A percentile compares a stretch with the other conserved stretches of the same genome.
Evolutionary conservation across 257 asterid genomes (phyloP).

Genomic region (Forsythia suspensa): DNA sequence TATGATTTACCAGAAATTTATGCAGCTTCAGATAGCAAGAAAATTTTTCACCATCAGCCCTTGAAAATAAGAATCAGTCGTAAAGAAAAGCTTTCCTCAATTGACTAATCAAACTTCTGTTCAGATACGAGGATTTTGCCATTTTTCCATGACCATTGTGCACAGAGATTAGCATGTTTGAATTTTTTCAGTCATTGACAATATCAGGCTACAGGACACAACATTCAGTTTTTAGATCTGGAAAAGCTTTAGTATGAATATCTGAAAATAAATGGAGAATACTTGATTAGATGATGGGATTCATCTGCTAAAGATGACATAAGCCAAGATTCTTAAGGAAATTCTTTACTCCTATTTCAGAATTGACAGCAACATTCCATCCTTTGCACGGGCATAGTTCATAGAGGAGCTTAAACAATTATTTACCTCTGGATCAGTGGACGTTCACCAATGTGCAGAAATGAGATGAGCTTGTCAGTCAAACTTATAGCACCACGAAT

Average conservation of each 20-base stretch:
- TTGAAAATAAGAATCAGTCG: not conserved
- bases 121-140: slow-evolving; percentile 6
- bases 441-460: slow-evolving; percentile 79
- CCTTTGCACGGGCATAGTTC: not conserved
- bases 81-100: slow-evolving; percentile 10
- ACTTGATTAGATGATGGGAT: not conserved
- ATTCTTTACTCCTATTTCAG: not conserved
- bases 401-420: slow-evolving; percentile 11
- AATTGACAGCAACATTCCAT: slow-evolving; percentile 1
- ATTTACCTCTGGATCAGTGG: slow-evolving; percentile 80
- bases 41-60: not conserved
- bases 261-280: not conserved
- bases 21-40: slow-evolving; percentile 19
- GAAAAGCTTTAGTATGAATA: not conserved
- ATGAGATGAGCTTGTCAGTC: slow-evolving; percentile 77
- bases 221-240: slow-evolving; percentile 1
- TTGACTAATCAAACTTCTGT: slow-evolving; percentile 7
- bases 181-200: not conserved
- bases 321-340: slow-evolving; percentile 4
- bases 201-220: not conserved
- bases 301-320: not conserved
- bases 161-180: not conserved
- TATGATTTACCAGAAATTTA: not conserved
- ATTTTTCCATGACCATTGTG: not conserved
- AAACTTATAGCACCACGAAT: slow-evolving; percentile 96